Base-by-base conservation (phyloP, 2,329 filamentous ascomycete genomes). In the Cryphonectria nitschkei region DNA sequence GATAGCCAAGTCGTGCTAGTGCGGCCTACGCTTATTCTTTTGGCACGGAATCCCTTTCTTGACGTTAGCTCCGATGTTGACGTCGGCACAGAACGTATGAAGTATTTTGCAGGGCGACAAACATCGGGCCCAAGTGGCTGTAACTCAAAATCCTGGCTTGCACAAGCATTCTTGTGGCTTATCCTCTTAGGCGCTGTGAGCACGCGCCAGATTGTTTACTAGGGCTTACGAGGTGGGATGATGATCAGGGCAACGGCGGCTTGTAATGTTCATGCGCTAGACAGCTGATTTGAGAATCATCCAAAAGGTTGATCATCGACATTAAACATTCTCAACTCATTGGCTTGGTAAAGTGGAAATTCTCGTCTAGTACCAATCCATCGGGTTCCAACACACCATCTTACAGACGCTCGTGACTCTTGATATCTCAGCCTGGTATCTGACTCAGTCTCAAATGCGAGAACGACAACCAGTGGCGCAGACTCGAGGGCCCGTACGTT, bases 221-320 rank as follows among this genome's bases (percentile, higher is more conserved):
- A 64, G 61, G 61, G 61, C 61, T 64, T 26, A 64, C 39, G 13
- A 39, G 19, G n/a, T 41, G 61, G 39, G n/a, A 19, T 64, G 37
- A 41, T 29, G 22, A 64, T 64, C 61, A 46, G 61, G 39, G 39
- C 37, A 46, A 29, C 32, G 37, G 34, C 14, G 37, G 37, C 9
- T 39, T 39, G 9, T 39, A 26, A 41, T 41, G 0, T 39, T 62
- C 32, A 58, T 32, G 54, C 54, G 26, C n/a, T 29, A n/a, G 52
- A 54, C 50, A 26, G 22, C n/a, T 54, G 50, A 29, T 29, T 29
- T n/a, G 32, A 56, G n/a, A 32, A 29, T 4, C 26, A 16, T 56
- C 26, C 11, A 29, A 14, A 54, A 56, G 16, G 14, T 58, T 58
- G 13, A 58, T 14, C 14, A 34, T 58, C 11, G 32, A 34, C 11